Conservation (phyloP, 208 protist genomes). For the Jaenimonas drosophilae region DNA sequence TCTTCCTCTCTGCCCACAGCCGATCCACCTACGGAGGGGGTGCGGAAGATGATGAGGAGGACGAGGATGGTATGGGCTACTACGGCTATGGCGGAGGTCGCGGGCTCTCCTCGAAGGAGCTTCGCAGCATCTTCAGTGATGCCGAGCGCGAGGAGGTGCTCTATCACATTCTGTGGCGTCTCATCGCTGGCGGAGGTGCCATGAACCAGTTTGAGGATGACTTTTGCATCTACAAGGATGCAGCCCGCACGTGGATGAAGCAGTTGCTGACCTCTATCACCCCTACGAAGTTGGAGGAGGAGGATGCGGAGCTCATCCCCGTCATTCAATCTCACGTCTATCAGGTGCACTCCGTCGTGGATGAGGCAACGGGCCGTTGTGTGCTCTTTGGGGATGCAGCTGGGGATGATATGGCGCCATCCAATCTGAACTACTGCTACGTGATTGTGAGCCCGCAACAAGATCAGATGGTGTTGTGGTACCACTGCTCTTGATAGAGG, state of each 20-base stretch:
- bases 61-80: conserved; percentile 20
- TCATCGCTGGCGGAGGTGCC: conserved; percentile 52
- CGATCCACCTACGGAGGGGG: neutral
- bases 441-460: conserved; percentile 34
- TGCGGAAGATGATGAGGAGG: conserved; percentile 16
- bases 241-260: conserved; percentile 27
- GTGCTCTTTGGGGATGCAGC: neutral
- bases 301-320: conserved; percentile 2
- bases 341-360: neutral
- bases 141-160: conserved; percentile 38
- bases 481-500: conserved; percentile 11
- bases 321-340: neutral
- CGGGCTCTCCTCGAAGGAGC: conserved; percentile 10
- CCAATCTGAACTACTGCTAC: conserved; percentile 62
- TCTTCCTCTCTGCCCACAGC: conserved; percentile 41
- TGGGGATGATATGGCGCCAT: conserved; percentile 22
- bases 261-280: conserved; percentile 24
- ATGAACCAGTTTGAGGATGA: conserved; percentile 82
- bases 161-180: conserved; percentile 61
- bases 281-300: conserved; percentile 8
- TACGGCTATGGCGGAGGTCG: conserved; percentile 6
- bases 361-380: neutral
- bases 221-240: conserved; percentile 35
- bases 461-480: conserved; percentile 24
- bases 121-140: conserved; percentile 16